These are phyloP conservation scores for Cardamine chenopodiifolia DNA, from an alignment of 345 rosid genomes.

Conservation along the genomic window DNA sequence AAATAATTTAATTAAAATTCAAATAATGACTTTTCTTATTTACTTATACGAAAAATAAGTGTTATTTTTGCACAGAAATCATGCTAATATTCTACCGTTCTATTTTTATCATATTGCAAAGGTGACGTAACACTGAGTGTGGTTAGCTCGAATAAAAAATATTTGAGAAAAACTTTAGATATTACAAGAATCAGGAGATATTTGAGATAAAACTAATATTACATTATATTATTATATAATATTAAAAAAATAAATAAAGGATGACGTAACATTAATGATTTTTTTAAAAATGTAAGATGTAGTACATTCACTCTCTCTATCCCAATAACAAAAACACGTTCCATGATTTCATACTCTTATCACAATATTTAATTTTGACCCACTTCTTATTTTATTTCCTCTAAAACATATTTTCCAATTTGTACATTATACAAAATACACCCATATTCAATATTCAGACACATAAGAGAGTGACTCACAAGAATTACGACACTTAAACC, in stretches of 20 bases:
- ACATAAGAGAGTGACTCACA: constrained; percentile 27
- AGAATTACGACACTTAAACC: constrained; percentile 35
- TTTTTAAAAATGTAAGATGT: background rate
- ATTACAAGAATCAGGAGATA: too few relatives aligned
- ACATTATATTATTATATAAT: too few relatives aligned
- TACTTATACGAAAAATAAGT: too few relatives aligned
- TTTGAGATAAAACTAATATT: too few relatives aligned
- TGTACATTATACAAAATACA: background rate
- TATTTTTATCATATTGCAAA: too few relatives aligned
- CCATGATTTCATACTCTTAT: constrained; percentile 28
- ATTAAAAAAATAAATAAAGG: background rate
- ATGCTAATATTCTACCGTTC: too few relatives aligned
- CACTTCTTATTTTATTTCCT: constrained; percentile 21
- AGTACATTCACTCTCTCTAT: background rate
- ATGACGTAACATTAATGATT: too few relatives aligned
- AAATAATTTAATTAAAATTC: background rate
- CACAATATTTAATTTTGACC: constrained; percentile 22
- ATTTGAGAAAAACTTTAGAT: too few relatives aligned
- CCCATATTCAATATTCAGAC: constrained; percentile 10
- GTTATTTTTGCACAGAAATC: too few relatives aligned
- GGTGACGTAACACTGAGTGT: too few relatives aligned
- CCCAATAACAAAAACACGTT: constrained; percentile 31
- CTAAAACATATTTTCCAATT: constrained; percentile 1
- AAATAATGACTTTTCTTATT: too few relatives aligned
- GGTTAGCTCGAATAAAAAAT: too few relatives aligned